Base-by-base conservation (phyloP, 1,139 yeast species). In the Taphrina populina region DNA sequence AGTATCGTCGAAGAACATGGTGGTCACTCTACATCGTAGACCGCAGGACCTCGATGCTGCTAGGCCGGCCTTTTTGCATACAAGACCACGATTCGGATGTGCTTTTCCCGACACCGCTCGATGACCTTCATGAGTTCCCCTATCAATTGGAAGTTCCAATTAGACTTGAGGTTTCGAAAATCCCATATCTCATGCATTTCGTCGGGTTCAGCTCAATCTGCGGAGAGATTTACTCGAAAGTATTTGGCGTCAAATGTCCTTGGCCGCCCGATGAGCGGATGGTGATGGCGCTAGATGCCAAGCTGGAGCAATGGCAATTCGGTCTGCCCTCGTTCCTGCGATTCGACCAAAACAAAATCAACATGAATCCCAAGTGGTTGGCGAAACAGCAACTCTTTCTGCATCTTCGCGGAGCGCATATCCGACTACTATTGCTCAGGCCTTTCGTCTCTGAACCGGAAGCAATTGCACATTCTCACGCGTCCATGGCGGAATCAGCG, bases 21-120 rank as follows among this genome's bases (percentile, higher is more conserved):
- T 49, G 54, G 54, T 49, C 46, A n/a, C 54, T 49, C 23, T 49
- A 49, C 19, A 17, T 49, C 21, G 35, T 49, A 23, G 54, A 49
- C 24, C 45, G 54, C 19, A 21, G 54, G 30, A 49, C 54, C 20
- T 37, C 54, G 23, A 41, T 49, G 3, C 37, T 26, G 23, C 40
- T 49, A 17, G 54, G 54, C 11, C 24, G 54, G 15, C 54, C 54
- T 5, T 30, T 29, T 20, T 39, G 39, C 15, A 49, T 49, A 2
- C 54, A 49, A 20, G 46, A 49, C 13, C 23, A 26, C 21, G 46
- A 49, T 15, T 23, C 36, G 15, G 46, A 49, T 30, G 54, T 49
- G 19, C 44, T 30, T 2, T 49, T 39, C 13, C 54, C 54, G 17
- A 49, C 46, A 3, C 43, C 40, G 8, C 46, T 49, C 11, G 46